A percentile compares a stretch with the other conserved stretches of the same genome.
phyloP scores from a whole-genome alignment of 345 rosid genomes.

The Sisymbrium irio region DNA sequence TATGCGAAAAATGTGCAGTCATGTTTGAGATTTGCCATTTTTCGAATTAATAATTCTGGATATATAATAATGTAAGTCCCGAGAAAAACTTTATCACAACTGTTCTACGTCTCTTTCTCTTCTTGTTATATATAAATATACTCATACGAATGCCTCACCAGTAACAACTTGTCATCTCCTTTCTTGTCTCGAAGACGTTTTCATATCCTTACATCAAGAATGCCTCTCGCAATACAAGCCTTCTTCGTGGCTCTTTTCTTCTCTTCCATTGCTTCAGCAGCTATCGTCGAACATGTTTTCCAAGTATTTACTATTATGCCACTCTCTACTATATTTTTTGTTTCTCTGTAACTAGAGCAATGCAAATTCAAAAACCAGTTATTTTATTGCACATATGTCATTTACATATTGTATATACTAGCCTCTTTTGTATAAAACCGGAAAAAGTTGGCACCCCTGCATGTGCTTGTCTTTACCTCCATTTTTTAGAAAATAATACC shows the following conservation, averaged over 20 bases:
- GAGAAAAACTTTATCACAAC: too few relatives aligned
- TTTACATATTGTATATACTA: neutral
- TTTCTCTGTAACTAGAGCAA: too few relatives aligned
- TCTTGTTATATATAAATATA: too few relatives aligned
- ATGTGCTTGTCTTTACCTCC: neutral
- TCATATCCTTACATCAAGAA: neutral
- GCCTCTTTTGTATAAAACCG: neutral
- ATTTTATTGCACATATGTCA: neutral
- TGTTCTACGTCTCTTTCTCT: too few relatives aligned
- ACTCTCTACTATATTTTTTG: neutral
- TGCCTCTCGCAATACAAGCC: slow-evolving; percentile 1
- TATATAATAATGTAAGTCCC: too few relatives aligned
- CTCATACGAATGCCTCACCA: too few relatives aligned
- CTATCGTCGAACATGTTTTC: slow-evolving; percentile 68
- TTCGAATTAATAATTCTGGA: too few relatives aligned
- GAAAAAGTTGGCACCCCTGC: neutral
- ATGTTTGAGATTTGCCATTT: too few relatives aligned
- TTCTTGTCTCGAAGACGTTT: too few relatives aligned
- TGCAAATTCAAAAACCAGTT: neutral
- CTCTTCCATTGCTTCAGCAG: slow-evolving; percentile 53
- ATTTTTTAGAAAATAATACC: neutral
- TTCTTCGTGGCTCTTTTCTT: slow-evolving; percentile 6
- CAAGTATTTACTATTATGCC: slow-evolving; percentile 36
- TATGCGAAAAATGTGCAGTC: too few relatives aligned
- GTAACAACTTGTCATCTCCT: too few relatives aligned